Evolutionary conservation across 2,329 filamentous ascomycete genomes (phyloP), one percentile per base, ranked within the genome.

Genomic region (Tolypocladium sp.): DNA sequence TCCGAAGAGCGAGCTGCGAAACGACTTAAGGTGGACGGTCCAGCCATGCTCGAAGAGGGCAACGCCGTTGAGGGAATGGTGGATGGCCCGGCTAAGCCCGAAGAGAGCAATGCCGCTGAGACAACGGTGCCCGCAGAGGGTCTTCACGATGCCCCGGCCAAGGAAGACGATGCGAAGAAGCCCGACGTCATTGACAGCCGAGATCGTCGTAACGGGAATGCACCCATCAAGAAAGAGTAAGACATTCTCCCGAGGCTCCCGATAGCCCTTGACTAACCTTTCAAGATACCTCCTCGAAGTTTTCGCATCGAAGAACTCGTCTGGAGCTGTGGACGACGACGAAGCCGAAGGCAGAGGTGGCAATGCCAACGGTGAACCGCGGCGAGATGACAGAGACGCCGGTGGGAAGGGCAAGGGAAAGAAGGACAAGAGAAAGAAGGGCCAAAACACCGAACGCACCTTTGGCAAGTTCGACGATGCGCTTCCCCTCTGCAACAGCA

Each of bases 381-480:
- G 82, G 57, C 82, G 84, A 63, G 83, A 86, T 68, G 82, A 82
- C 58, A 82, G 84, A 58, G 85, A 86, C 69, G 59, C 62, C 22
- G 64, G 66, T 49, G 61, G 57, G 70, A 71, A 70, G 65, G 71
- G 66, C 38, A 75, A 75, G 64, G 71, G 72, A 51, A 79, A 77
- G 69, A 77, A 72, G 59, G 70, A 70, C 58, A 79, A 79, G 64
- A 84, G 82, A 68, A 79, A 82, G 33, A 77, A 76, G 64, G 77
- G 77, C 15, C 92, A 96, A 74, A 97, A 97, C 73, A 92, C 87
- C 63, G 85, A 85, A 64, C 88, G 93, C 59, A 83, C 83, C 51
- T 97, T 94, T 71, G 92, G 92, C 56, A 85, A 80, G 63, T 94
- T 91, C 49, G 82, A 85, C 61, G 93, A 97, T 70, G 83, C 83